Percentiles rank a stretch among this genome's conserved stretches.
Conservation (phyloP, 1,284 basidiomycete species). For the Heterobasidion irregulare region DNA sequence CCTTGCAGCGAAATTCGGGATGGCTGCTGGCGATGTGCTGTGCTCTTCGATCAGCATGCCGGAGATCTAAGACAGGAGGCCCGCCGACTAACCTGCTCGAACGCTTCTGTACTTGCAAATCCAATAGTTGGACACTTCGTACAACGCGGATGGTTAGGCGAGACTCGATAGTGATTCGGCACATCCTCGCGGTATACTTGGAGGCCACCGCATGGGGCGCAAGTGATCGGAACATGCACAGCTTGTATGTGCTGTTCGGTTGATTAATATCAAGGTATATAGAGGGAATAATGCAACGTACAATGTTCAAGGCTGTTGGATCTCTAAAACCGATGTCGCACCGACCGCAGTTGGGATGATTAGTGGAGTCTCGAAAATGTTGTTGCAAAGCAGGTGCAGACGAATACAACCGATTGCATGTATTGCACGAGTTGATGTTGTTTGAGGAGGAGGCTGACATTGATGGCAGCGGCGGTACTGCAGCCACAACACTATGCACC, state of each 20-base stretch:
- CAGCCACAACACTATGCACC: constrained; percentile 4
- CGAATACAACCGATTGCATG: constrained; percentile 4
- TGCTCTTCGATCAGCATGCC: background rate
- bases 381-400: constrained; percentile 4
- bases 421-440: background rate
- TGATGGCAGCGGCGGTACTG: background rate
- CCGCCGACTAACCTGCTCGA: constrained; percentile 4
- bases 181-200: constrained; percentile 10
- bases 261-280: background rate
- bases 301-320: constrained; percentile 2
- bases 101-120: constrained; percentile 8
- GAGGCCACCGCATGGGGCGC: constrained; percentile 7
- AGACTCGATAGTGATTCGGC: constrained; percentile 8
- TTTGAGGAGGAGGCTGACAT: background rate
- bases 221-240: constrained; percentile 9
- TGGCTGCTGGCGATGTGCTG: constrained; percentile 7
- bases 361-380: constrained; percentile 9
- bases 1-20: constrained; percentile 6
- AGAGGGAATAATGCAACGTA: background rate
- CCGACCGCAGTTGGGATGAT: constrained; percentile 10
- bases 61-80: background rate
- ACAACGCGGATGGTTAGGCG: constrained; percentile 10
- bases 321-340: constrained; percentile 11
- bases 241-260: constrained; percentile 5
- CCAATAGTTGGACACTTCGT: constrained; percentile 7